phyloP scores from a whole-genome alignment of 2,329 filamentous ascomycete species.

The Phaeosphaeriaceae sp. region DNA sequence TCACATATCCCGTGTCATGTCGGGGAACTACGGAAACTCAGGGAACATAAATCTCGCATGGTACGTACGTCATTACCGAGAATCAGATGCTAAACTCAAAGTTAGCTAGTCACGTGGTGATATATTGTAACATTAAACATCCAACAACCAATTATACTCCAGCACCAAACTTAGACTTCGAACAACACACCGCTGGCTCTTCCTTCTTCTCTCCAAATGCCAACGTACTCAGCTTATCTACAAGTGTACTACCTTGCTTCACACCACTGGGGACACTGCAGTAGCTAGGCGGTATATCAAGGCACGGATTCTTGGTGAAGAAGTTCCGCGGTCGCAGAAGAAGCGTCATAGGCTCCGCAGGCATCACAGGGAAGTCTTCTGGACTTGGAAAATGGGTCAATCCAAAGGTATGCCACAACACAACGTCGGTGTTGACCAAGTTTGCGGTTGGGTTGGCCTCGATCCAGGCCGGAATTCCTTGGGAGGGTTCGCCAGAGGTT shows the following conservation, averaged over 20 bases:
- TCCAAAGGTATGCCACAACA: constrained; percentile 94
- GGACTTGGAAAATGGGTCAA: constrained; percentile 87
- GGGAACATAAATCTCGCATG: neutral
- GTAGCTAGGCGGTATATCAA: constrained; percentile 82
- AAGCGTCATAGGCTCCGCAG: constrained; percentile 77
- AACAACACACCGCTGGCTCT: constrained; percentile 20
- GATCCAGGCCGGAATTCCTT: constrained; percentile 78
- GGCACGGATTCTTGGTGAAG: constrained; percentile 77
- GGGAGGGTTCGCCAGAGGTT: constrained; percentile 78
- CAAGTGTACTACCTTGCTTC: constrained; percentile 53
- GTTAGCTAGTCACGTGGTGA: too few species aligned
- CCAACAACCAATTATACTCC: constrained; percentile 17
- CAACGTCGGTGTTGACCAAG: constrained; percentile 83
- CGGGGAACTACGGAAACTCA: too few species aligned
- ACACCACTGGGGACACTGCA: constrained; percentile 75
- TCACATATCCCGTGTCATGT: neutral
- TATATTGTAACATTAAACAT: too few species aligned
- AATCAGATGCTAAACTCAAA: too few species aligned
- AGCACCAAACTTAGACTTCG: constrained; percentile 25
- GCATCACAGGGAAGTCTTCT: constrained; percentile 94
- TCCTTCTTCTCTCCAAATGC: constrained; percentile 53
- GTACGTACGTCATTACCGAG: constrained; percentile 10
- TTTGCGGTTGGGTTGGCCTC: constrained; percentile 67
- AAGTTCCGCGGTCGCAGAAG: constrained; percentile 82
- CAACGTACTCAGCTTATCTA: constrained; percentile 59